Base-by-base conservation (phyloP, 2,329 filamentous ascomycete species). In the Trichoderma cornu-damae region DNA sequence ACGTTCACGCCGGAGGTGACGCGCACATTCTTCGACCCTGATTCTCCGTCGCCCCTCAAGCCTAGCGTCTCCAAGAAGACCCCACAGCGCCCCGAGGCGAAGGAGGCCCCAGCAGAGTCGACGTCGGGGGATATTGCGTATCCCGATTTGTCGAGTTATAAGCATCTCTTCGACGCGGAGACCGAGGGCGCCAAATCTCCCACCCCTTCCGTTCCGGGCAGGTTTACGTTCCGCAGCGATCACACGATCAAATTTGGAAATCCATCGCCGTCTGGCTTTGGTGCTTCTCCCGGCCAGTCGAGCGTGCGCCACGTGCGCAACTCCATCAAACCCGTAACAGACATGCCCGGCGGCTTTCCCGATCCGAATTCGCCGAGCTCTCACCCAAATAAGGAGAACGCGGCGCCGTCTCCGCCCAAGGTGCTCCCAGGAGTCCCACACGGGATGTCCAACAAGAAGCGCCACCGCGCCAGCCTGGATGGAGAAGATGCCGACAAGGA, bases 1-100 rank as follows among this genome's bases (percentile, higher is more conserved):
- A 85, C 88, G 50, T 96, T 96, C 66, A 90, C 88, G 0, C 86
- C 86, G 0, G 85, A 84, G 60, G 85, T 86, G 34, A 81, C 89
- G 61, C 73, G 74, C 16, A 71, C 74, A 7, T 69, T 72, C 0
- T 63, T 74, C 48, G 62, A 67, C 0, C 77, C 81, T 59, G 73
- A 77, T 58, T 81, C 82, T 1, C 83, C 83, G 6, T 83, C 83
- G 3, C 79, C 81, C 3, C 67, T 79, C 62, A 83, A 84, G 65
- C 74, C 76, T 5, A 68, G 69, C 32, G 73, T 79, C 18, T 73
- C 24, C 16, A 55, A 50, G 38, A 58, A 42, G 43, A 34, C 34
- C 9, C 20, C 47, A 32, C 22, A 30, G 12, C 51, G 46, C 28
- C 16, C 48, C 9, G 34, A 48, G 14, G 28, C 24, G 24, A 59